These are phyloP conservation scores for Westerdykella ornata DNA, from an alignment of 2,329 filamentous ascomycete species.

Conservation along the genomic window DNA sequence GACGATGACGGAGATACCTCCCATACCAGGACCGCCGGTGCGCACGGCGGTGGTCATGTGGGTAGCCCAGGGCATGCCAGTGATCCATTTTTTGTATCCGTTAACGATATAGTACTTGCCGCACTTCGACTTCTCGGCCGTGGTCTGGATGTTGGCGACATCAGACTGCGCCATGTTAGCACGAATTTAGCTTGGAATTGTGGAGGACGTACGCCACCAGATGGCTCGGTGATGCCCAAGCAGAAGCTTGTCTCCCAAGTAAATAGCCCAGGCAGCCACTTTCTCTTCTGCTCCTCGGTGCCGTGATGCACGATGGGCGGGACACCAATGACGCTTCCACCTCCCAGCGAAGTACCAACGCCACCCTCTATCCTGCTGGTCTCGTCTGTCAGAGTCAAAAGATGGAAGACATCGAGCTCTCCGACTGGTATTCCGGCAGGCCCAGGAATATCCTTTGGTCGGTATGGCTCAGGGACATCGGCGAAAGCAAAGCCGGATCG, in stretches of 20 bases:
- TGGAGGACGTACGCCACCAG: slow-evolving; percentile 36
- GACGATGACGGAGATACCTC: slow-evolving; percentile 53
- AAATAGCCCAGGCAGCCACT: slow-evolving; percentile 55
- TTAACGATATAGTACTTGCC: slow-evolving; percentile 66
- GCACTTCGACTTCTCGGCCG: slow-evolving; percentile 64
- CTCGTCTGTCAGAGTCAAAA: slow-evolving; percentile 52
- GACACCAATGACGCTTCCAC: slow-evolving; percentile 56
- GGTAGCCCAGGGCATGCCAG: slow-evolving; percentile 54
- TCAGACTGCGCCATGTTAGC: slow-evolving; percentile 43
- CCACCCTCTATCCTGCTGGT: slow-evolving; percentile 51
- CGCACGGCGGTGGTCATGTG: slow-evolving; percentile 58
- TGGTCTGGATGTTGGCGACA: slow-evolving; percentile 57
- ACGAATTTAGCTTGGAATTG: too few relatives aligned
- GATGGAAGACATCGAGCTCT: slow-evolving; percentile 36
- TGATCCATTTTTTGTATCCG: slow-evolving; percentile 64
- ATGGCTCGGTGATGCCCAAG: slow-evolving; percentile 59
- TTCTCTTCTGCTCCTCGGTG: slow-evolving; percentile 51
- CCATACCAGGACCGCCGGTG: slow-evolving; percentile 49
- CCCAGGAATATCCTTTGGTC: slow-evolving; percentile 35
- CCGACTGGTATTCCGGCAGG: slow-evolving; percentile 35
- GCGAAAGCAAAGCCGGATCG: slow-evolving; percentile 39
- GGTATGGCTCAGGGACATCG: slow-evolving; percentile 41
- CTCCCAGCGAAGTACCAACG: slow-evolving; percentile 52
- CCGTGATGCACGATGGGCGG: slow-evolving; percentile 60
- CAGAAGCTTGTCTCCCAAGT: slow-evolving; percentile 56